These are phyloP conservation scores for Neurospora hispaniola DNA, from an alignment of 495 filamentous ascomycete genomes.

Conservation along the genomic window DNA sequence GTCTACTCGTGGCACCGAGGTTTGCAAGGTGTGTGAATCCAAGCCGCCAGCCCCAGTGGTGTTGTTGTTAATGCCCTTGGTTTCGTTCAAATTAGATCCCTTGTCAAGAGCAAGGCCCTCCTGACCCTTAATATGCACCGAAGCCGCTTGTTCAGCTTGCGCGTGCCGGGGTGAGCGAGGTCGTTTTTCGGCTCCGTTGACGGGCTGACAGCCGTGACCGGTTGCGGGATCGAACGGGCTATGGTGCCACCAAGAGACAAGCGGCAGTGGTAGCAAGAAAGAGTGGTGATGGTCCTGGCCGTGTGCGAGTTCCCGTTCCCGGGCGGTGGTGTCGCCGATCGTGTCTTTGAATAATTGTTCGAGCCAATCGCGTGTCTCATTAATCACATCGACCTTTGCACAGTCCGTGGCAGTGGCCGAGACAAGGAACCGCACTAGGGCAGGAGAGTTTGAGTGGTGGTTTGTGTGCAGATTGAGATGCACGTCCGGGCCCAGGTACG, in stretches of 20 bases:
- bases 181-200: neutral
- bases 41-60: neutral
- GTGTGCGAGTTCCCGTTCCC: neutral
- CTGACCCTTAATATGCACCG: neutral
- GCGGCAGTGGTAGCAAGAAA: neutral
- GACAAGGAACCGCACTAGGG: neutral
- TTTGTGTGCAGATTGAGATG: neutral
- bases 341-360: neutral
- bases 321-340: neutral
- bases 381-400: neutral
- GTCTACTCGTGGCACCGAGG: slow-evolving; percentile 24
- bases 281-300: neutral
- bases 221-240: neutral
- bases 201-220: neutral
- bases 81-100: neutral
- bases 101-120: neutral
- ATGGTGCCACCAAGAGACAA: neutral
- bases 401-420: neutral
- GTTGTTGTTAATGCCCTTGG: neutral
- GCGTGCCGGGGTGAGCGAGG: neutral
- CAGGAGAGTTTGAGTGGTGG: neutral
- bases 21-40: neutral
- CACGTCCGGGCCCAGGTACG: neutral
- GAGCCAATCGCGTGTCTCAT: neutral
- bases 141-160: neutral